Conservation (phyloP, 1,284 basidiomycete genomes). For the Macrocystidia cucumis region DNA sequence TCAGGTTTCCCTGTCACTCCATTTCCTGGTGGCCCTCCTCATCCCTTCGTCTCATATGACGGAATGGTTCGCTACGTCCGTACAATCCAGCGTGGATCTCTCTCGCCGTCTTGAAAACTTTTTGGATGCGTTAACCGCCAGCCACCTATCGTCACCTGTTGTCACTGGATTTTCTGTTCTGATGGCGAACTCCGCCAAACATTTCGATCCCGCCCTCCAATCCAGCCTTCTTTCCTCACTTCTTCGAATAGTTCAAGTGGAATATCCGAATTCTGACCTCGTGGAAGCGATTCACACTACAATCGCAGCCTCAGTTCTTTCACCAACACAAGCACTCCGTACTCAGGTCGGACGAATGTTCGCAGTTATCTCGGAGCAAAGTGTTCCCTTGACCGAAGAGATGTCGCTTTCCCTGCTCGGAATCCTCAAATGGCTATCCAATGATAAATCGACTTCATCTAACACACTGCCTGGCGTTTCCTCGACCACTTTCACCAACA, state of each 20-base stretch:
- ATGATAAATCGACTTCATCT: conserved; percentile 26
- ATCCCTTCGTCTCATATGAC: conserved; percentile 21
- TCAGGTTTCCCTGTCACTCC: conserved; percentile 32
- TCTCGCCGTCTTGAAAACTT: conserved; percentile 19
- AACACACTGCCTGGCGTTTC: conserved; percentile 35
- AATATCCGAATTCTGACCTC: too few species aligned
- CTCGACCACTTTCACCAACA: conserved; percentile 21
- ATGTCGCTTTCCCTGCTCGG: conserved; percentile 29
- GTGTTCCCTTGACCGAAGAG: conserved; percentile 17
- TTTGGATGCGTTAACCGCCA: conserved; percentile 24
- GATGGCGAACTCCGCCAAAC: conserved; percentile 17
- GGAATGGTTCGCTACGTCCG: conserved; percentile 24
- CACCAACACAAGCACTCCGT: conserved; percentile 19
- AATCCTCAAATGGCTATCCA: conserved; percentile 41
- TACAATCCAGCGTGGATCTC: conserved; percentile 22
- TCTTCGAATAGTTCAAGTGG: conserved; percentile 28
- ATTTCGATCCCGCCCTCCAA: conserved; percentile 31
- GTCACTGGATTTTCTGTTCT: conserved; percentile 18
- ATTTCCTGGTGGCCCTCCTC: conserved; percentile 30
- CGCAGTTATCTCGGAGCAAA: conserved; percentile 20
- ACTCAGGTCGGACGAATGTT: conserved; percentile 30
- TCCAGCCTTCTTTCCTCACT: conserved; percentile 35
- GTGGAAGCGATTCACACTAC: conserved; percentile 8
- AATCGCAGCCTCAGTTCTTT: conserved; percentile 14
- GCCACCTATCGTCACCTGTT: conserved; percentile 22